Base-by-base conservation (phyloP, 1,139 yeast species). In the Candida albicans region DNA sequence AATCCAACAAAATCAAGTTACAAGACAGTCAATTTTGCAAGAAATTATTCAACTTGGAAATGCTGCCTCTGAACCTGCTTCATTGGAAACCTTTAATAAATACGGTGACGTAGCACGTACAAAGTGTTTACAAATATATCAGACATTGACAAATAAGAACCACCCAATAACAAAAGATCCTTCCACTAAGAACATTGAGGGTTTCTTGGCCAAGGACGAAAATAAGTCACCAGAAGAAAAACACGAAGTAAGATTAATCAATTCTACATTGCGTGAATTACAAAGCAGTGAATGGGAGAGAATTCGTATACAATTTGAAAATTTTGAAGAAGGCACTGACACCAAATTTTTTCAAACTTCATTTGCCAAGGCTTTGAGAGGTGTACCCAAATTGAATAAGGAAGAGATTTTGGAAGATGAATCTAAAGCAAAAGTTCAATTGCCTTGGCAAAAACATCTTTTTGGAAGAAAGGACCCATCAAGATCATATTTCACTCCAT, bases 401-500 rank as follows among this genome's bases (percentile, higher is more conserved):
- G 83, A 80, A 24, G 80, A 77, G 30, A 64, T 81, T 8, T 48
- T 64, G 43, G 87, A 81, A 56, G 82, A 86, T 47, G 83, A 79
- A 53, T 57, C 75, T 9, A 53, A 55, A 46, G 86, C 76, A 35
- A 58, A 55, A 49, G 79, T 82, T 45, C 56, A 65, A 30, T 70
- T 87, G 44, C 93, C 93, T 50, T 85, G 90, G 90, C 95, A 87
- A 65, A 72, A 75, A 46, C 79, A 82, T 40, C 75, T 84, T 53
- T 89, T 77, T 62, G 98, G 98, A 18, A 84, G 95, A 58, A 68
- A 81, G 53, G 85, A 88, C 44, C 84, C 91, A 12, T 59, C 74
- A 31, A 89, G 86, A 70, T 80, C 91, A 8, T 93, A 85, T 67
- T 93, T 93, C 71, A 89, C 98, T 8, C 99, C 99, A 43, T 93